These are phyloP conservation scores for Angophora floribunda DNA, from an alignment of 345 rosid species.

Conservation along the genomic window DNA sequence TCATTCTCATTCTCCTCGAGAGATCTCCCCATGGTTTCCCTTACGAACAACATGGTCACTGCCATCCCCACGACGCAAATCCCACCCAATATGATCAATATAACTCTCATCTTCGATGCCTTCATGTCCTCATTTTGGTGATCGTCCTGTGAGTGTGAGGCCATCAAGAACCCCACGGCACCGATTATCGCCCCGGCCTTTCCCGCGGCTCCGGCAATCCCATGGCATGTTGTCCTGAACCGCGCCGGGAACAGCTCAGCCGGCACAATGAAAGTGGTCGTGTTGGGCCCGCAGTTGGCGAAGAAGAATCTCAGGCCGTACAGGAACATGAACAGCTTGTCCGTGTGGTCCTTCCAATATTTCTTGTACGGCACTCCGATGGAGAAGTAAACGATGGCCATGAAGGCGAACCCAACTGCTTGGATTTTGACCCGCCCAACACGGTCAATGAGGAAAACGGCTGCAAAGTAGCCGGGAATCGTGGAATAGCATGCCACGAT, in stretches of 20 bases:
- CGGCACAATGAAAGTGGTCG: conserved; percentile 63
- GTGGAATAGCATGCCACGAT: neutral
- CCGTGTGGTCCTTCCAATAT: conserved; percentile 11
- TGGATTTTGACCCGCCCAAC: neutral
- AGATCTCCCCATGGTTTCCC: conserved; percentile 64
- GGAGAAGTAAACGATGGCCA: neutral
- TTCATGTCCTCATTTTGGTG: no score
- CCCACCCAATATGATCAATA: neutral
- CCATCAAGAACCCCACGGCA: conserved; percentile 42
- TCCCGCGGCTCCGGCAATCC: conserved; percentile 59
- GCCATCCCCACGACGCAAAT: neutral
- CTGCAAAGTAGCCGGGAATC: neutral
- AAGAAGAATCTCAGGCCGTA: conserved; percentile 58
- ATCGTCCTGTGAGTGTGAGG: neutral
- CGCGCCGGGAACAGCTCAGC: conserved; percentile 78
- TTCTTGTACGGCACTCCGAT: conserved; percentile 12
- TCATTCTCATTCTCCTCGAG: conserved; percentile 53
- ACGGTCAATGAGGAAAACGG: neutral
- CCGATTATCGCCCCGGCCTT: conserved; percentile 65
- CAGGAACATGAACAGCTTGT: conserved; percentile 27
- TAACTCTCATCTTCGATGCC: conserved; percentile 17
- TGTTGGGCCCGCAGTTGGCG: conserved; percentile 71
- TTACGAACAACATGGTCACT: conserved; percentile 31
- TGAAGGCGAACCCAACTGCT: neutral
- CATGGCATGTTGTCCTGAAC: conserved; percentile 72